phyloP scores from a whole-genome alignment of 2,329 filamentous ascomycete species.

The Penicillium sp. region DNA sequence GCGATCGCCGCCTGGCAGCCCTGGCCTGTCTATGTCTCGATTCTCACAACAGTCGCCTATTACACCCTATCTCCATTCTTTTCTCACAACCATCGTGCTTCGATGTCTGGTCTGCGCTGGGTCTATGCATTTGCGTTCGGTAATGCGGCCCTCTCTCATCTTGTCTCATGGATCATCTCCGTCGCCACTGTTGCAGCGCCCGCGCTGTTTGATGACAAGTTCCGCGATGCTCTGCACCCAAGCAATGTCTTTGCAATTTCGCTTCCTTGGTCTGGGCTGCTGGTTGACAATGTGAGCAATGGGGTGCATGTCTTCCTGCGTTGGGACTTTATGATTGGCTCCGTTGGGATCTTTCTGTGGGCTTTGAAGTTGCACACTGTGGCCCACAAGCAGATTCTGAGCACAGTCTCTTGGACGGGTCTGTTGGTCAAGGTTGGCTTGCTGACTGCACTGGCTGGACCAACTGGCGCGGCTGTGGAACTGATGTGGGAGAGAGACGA shows the following conservation, averaged over 20 bases:
- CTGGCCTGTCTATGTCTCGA: constrained; percentile 49
- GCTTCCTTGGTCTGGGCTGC: constrained; percentile 33
- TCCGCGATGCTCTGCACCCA: constrained; percentile 38
- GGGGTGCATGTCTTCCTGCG: constrained; percentile 49
- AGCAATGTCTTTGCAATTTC: constrained; percentile 37
- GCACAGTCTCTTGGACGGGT: constrained; percentile 23
- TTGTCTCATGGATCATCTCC: constrained; percentile 43
- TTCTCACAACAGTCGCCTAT: constrained; percentile 38
- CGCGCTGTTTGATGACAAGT: constrained; percentile 31
- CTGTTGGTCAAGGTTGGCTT: constrained; percentile 36
- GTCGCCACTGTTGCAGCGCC: constrained; percentile 40
- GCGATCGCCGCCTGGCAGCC: constrained; percentile 52
- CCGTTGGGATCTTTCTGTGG: constrained; percentile 47
- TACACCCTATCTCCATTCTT: constrained; percentile 25
- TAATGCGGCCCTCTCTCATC: constrained; percentile 41
- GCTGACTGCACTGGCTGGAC: constrained; percentile 42
- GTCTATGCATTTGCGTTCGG: constrained; percentile 45
- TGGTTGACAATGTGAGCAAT: constrained; percentile 37
- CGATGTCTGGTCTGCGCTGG: constrained; percentile 35
- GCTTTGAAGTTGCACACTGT: constrained; percentile 37
- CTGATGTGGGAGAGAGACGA: constrained; percentile 54
- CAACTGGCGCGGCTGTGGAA: constrained; percentile 45
- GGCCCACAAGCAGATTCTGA: constrained; percentile 30
- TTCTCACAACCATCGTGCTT: constrained; percentile 26
- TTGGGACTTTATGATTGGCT: constrained; percentile 50